Percentiles rank a stretch among this genome's conserved stretches.
These are phyloP conservation scores for Penicillium verhagenii DNA, from an alignment of 495 filamentous ascomycete genomes.

Conservation along the genomic window DNA sequence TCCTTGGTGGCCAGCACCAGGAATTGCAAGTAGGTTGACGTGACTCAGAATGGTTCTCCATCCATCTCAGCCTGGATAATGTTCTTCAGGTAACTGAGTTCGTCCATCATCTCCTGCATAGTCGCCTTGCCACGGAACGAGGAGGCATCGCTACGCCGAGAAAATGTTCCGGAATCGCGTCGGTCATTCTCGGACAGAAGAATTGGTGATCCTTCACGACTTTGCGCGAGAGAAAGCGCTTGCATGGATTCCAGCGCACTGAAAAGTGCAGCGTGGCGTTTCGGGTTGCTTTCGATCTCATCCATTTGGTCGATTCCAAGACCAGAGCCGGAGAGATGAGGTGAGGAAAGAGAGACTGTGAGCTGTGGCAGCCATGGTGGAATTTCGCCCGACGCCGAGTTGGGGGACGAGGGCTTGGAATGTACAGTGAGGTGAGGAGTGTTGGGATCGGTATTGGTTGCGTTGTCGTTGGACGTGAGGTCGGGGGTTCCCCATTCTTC, in stretches of 20 bases:
- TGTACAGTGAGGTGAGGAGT: slow-evolving; percentile 40
- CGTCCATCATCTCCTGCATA: slow-evolving; percentile 52
- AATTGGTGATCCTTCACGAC: slow-evolving; percentile 25
- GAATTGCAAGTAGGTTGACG: background rate
- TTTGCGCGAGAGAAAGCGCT: slow-evolving; percentile 29
- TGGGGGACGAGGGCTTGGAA: slow-evolving; percentile 38
- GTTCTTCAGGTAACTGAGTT: slow-evolving; percentile 52
- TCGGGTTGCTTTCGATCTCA: slow-evolving; percentile 43
- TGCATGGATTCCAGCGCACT: slow-evolving; percentile 33
- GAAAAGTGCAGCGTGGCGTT: slow-evolving; percentile 46
- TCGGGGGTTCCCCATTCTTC: slow-evolving; percentile 30
- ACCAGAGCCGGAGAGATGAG: slow-evolving; percentile 32
- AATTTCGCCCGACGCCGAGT: slow-evolving; percentile 31
- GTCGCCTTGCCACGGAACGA: slow-evolving; percentile 30
- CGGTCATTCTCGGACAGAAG: slow-evolving; percentile 20
- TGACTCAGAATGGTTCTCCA: slow-evolving; percentile 23
- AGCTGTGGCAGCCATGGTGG: slow-evolving; percentile 33
- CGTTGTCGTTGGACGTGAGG: slow-evolving; percentile 22
- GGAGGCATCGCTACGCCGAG: slow-evolving; percentile 24
- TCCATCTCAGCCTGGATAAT: slow-evolving; percentile 45
- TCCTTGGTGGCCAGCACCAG: slow-evolving; percentile 9
- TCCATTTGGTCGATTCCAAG: slow-evolving; percentile 40
- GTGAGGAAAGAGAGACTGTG: slow-evolving; percentile 31
- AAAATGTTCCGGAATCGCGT: slow-evolving; percentile 11
- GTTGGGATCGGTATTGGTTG: slow-evolving; percentile 34